phyloP scores from a whole-genome alignment of 1,284 basidiomycete genomes.

The Cerioporus squamosus region DNA sequence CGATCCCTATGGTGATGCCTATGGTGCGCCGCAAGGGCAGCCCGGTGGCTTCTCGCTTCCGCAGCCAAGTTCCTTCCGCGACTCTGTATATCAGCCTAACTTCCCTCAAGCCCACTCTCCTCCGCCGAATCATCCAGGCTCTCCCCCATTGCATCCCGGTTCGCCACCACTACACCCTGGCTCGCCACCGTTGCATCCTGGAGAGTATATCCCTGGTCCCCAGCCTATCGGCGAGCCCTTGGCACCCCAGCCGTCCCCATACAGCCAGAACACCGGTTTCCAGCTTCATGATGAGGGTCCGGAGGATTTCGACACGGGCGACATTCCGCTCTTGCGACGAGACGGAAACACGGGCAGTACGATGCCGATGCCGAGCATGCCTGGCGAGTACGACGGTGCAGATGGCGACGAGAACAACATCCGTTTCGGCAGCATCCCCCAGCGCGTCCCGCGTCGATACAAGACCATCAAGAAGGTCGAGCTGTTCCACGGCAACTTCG shows the following conservation, averaged over 20 bases:
- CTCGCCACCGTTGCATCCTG: background rate
- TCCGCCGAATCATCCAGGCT: slow-evolving; percentile 11
- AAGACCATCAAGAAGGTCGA: slow-evolving; percentile 91
- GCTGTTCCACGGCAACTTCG: slow-evolving; percentile 92
- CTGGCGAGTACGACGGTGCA: slow-evolving; percentile 49
- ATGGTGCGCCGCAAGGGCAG: slow-evolving; percentile 24
- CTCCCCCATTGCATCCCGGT: slow-evolving; percentile 13
- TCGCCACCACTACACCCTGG: slow-evolving; percentile 21
- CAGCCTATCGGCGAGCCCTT: slow-evolving; percentile 26
- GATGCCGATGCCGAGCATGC: slow-evolving; percentile 36
- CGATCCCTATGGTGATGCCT: slow-evolving; percentile 36
- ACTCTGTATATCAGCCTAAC: slow-evolving; percentile 22
- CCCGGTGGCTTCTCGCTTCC: slow-evolving; percentile 23
- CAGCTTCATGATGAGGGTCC: slow-evolving; percentile 49
- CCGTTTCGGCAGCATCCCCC: slow-evolving; percentile 85
- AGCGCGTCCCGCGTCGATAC: slow-evolving; percentile 83
- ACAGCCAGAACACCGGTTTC: slow-evolving; percentile 11
- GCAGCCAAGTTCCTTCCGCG: slow-evolving; percentile 23
- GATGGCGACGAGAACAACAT: slow-evolving; percentile 58
- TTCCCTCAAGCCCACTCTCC: slow-evolving; percentile 21
- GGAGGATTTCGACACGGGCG: slow-evolving; percentile 52
- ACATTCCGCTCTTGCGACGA: slow-evolving; percentile 66
- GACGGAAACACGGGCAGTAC: slow-evolving; percentile 37
- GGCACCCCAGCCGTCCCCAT: slow-evolving; percentile 28
- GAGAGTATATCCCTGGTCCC: slow-evolving; percentile 17